phyloP scores from a whole-genome alignment of 257 asterid genomes.

The Solanum appendiculatum region DNA sequence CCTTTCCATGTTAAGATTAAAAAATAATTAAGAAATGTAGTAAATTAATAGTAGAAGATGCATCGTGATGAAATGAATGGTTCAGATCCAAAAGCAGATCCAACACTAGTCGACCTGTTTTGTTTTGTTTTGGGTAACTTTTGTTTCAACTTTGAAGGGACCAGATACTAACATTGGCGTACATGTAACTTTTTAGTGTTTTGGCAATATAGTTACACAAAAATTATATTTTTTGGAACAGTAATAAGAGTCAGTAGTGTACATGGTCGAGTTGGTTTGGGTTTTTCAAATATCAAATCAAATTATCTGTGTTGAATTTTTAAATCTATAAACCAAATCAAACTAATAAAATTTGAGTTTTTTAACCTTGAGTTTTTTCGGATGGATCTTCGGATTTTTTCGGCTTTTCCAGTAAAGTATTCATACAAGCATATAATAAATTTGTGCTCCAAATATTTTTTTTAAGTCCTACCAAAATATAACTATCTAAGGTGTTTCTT shows the following conservation, averaged over 20 bases:
- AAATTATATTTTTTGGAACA: background rate
- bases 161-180: background rate
- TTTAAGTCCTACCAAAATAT: background rate
- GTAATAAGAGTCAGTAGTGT: background rate
- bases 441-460: background rate
- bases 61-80: background rate
- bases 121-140: background rate
- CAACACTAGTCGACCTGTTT: background rate
- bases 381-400: no score
- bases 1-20: background rate
- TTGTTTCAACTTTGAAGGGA: background rate
- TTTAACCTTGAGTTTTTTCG: no score
- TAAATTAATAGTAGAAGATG: background rate
- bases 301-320: no score
- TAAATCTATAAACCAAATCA: no score
- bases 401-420: no score
- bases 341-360: no score
- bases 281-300: no score
- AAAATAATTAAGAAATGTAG: background rate
- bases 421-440: no score
- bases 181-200: background rate
- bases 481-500: no score
- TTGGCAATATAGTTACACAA: background rate
- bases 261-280: no score
- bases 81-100: background rate